Conservation (phyloP, 2,329 filamentous ascomycete species). For the Phymatotrichopsis omnivora region DNA sequence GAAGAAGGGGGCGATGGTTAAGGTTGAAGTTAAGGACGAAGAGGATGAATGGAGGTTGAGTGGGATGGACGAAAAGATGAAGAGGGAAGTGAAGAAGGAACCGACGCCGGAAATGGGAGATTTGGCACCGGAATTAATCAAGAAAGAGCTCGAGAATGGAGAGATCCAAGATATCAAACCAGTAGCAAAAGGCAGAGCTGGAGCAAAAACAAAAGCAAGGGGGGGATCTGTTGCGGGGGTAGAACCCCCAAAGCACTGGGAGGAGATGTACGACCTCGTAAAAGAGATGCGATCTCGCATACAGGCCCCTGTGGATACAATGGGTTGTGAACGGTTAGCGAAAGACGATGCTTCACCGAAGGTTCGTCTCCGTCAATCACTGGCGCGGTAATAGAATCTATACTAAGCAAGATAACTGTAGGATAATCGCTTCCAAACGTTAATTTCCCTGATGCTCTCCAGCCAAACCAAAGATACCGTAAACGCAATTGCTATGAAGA, state of each 20-base stretch:
- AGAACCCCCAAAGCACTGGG: conserved; percentile 49
- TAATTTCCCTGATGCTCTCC: conserved; percentile 80
- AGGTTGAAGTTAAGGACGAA: not conserved
- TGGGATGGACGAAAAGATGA: no score
- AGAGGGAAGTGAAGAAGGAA: conserved; percentile 10
- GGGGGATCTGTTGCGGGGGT: conserved; percentile 2
- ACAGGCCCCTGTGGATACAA: conserved; percentile 82
- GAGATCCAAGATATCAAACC: no score
- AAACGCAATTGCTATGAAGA: conserved; percentile 70
- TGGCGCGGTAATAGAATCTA: not conserved
- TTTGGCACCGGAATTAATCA: conserved; percentile 16
- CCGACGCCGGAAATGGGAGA: conserved; percentile 15
- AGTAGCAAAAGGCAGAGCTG: not conserved
- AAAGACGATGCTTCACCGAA: conserved; percentile 40
- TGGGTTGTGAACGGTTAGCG: conserved; percentile 81
- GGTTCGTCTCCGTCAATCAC: conserved; percentile 19
- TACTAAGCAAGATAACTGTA: conserved; percentile 31
- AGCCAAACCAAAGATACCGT: conserved; percentile 91
- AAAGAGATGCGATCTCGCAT: conserved; percentile 66
- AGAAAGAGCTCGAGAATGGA: conserved; percentile 8
- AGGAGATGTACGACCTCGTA: conserved; percentile 65
- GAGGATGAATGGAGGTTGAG: no score
- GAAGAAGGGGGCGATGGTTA: not conserved
- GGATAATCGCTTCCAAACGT: conserved; percentile 70
- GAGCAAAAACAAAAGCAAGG: not conserved